Conservation (phyloP, 345 rosid species). For the Lepidium aucheri region DNA sequence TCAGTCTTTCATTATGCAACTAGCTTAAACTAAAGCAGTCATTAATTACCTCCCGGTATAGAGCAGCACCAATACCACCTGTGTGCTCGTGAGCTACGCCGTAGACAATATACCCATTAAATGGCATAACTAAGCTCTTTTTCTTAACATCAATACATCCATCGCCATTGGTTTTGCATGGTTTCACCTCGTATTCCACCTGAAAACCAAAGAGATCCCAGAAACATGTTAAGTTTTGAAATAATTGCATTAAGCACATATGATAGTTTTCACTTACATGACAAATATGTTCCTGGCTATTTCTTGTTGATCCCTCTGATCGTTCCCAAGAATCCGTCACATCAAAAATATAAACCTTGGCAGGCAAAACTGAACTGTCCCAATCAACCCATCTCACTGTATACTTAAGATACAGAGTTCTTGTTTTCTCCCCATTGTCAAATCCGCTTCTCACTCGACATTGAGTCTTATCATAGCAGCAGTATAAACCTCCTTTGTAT, state of each 20-base stretch:
- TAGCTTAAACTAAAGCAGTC: not conserved
- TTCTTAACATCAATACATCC: conserved; percentile 44
- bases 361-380: conserved; percentile 55
- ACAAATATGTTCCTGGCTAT: conserved; percentile 43
- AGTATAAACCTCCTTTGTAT: conserved; percentile 59
- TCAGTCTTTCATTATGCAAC: not conserved
- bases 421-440: conserved; percentile 34
- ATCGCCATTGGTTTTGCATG: conserved; percentile 30
- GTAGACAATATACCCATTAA: conserved; percentile 65
- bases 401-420: conserved; percentile 51
- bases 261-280: conserved; percentile 31
- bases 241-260: not conserved
- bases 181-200: conserved; percentile 61
- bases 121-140: conserved; percentile 48
- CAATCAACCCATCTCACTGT: conserved; percentile 67
- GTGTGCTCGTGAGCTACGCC: conserved; percentile 80
- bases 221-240: not conserved
- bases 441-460: conserved; percentile 55
- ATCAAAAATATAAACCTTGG: conserved; percentile 58
- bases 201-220: conserved; percentile 8
- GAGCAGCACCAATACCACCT: conserved; percentile 60
- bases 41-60: conserved; percentile 57
- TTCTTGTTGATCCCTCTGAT: conserved; percentile 30
- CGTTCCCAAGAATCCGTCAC: conserved; percentile 60
- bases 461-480: conserved; percentile 64